Percentiles rank a stretch among this genome's conserved stretches.
Evolutionary conservation across 2,329 filamentous ascomycete species (phyloP).

Genomic region (Coniochaeta prunicola): DNA sequence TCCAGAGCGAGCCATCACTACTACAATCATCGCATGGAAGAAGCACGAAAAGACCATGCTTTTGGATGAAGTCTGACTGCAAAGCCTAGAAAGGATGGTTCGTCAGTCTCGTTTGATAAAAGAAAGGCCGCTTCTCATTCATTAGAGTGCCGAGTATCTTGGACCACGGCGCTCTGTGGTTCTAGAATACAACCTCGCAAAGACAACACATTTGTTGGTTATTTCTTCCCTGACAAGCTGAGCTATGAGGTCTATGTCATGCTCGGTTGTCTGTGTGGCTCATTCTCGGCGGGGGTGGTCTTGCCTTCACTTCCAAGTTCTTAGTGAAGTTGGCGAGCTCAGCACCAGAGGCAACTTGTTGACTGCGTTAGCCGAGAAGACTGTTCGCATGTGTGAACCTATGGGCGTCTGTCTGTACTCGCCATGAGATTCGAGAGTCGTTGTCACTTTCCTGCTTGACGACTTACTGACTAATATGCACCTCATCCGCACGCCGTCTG

Average conservation of each 20-base stretch:
- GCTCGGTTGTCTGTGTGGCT: not conserved
- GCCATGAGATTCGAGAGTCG: not conserved
- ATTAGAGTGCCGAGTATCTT: not conserved
- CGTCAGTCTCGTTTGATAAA: too few relatives aligned
- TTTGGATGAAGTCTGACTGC: too few relatives aligned
- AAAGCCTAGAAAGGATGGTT: too few relatives aligned
- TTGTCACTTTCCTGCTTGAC: not conserved
- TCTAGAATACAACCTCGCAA: not conserved
- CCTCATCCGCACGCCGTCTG: not conserved
- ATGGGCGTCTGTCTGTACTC: not conserved
- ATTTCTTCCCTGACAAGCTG: not conserved
- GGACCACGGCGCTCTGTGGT: not conserved
- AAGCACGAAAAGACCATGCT: too few relatives aligned
- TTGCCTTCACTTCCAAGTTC: too few relatives aligned
- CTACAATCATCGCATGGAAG: too few relatives aligned
- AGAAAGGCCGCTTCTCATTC: not conserved
- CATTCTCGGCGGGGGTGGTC: too few relatives aligned
- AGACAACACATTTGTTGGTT: not conserved
- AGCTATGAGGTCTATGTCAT: not conserved
- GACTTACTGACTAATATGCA: not conserved
- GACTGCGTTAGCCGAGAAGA: too few relatives aligned
- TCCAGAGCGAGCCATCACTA: too few relatives aligned
- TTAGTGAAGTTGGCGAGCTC: too few relatives aligned
- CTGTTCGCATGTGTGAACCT: too few relatives aligned
- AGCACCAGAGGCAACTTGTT: too few relatives aligned